phyloP scores from a whole-genome alignment of 441 rosid species.

The Cnidoscolus chayamansa region DNA sequence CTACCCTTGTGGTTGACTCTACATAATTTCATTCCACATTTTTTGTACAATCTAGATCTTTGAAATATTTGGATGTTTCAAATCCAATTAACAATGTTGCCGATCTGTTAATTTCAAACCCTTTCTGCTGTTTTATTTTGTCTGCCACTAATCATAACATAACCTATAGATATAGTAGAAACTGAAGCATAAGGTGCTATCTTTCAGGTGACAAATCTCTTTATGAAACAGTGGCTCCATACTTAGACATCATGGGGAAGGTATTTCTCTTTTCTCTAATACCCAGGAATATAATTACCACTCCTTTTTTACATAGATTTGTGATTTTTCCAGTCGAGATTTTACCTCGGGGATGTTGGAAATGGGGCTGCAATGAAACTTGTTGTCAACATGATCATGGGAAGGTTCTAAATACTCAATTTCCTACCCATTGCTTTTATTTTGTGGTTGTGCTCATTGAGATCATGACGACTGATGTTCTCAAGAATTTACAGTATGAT shows the following conservation, averaged over 20 bases:
- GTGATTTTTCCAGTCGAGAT: slow-evolving; percentile 63
- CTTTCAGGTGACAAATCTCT: slow-evolving; percentile 77
- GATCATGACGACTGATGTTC: slow-evolving; percentile 11
- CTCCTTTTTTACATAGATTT: background rate
- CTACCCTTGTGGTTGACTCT: background rate
- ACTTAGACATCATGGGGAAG: slow-evolving; percentile 88
- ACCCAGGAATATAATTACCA: background rate
- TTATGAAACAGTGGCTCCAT: slow-evolving; percentile 57
- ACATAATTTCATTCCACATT: background rate
- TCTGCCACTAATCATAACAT: background rate
- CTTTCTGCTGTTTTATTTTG: background rate
- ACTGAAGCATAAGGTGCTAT: slow-evolving; percentile 27
- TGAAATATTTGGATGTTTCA: slow-evolving; percentile 1
- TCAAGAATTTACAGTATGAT: slow-evolving; percentile 62
- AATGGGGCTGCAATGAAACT: slow-evolving; percentile 98
- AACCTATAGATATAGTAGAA: slow-evolving; percentile 11
- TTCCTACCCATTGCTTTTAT: background rate
- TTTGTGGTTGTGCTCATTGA: slow-evolving; percentile 17
- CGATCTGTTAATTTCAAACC: background rate
- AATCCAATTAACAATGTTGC: background rate
- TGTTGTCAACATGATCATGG: slow-evolving; percentile 96
- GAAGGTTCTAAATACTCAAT: slow-evolving; percentile 50
- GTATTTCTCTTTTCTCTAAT: slow-evolving; percentile 33
- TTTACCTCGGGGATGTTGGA: slow-evolving; percentile 86
- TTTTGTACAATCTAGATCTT: background rate